Evolutionary conservation across 2,329 filamentous ascomycete species (phyloP).

Genomic region (Aspergillus ibericus): DNA sequence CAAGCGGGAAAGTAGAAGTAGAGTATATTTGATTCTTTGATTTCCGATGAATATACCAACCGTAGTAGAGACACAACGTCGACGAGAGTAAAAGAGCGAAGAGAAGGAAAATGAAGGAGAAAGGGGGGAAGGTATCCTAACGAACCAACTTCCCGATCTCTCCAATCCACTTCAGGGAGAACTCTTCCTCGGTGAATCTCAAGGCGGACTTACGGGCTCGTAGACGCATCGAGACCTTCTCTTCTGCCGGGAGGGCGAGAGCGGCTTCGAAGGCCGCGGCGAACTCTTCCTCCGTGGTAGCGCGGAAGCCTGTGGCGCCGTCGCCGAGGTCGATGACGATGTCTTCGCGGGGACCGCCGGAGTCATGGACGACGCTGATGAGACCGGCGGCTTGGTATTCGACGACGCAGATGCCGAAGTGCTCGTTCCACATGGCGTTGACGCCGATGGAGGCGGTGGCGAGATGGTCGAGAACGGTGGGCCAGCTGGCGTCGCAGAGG

Average conservation of each 20-base stretch:
- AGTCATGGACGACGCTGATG: slow-evolving; percentile 89
- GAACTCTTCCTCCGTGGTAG: slow-evolving; percentile 74
- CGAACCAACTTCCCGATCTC: slow-evolving; percentile 72
- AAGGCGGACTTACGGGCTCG: slow-evolving; percentile 75
- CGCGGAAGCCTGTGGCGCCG: slow-evolving; percentile 81
- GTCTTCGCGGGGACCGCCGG: slow-evolving; percentile 87
- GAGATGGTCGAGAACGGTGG: slow-evolving; percentile 78
- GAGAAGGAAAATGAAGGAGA: not conserved
- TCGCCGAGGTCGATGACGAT: slow-evolving; percentile 84
- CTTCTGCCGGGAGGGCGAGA: slow-evolving; percentile 58
- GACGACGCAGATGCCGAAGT: slow-evolving; percentile 97
- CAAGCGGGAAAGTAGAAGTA: too few relatives aligned
- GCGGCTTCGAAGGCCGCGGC: slow-evolving; percentile 78
- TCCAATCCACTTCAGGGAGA: slow-evolving; percentile 73
- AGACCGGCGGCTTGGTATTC: slow-evolving; percentile 96
- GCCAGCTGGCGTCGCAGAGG: slow-evolving; percentile 85
- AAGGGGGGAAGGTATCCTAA: slow-evolving; percentile 1
- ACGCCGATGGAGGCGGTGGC: slow-evolving; percentile 77
- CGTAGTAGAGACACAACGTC: too few relatives aligned
- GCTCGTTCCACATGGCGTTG: slow-evolving; percentile 99
- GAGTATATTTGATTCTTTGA: too few relatives aligned
- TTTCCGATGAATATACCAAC: too few relatives aligned
- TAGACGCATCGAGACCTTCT: slow-evolving; percentile 72
- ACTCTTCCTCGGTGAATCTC: slow-evolving; percentile 85
- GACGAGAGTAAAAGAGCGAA: too few relatives aligned